A percentile compares a stretch with the other conserved stretches of the same genome.
phyloP scores from a whole-genome alignment of 352 stramenopile species.

The Hyaloperonospora brassicae region DNA sequence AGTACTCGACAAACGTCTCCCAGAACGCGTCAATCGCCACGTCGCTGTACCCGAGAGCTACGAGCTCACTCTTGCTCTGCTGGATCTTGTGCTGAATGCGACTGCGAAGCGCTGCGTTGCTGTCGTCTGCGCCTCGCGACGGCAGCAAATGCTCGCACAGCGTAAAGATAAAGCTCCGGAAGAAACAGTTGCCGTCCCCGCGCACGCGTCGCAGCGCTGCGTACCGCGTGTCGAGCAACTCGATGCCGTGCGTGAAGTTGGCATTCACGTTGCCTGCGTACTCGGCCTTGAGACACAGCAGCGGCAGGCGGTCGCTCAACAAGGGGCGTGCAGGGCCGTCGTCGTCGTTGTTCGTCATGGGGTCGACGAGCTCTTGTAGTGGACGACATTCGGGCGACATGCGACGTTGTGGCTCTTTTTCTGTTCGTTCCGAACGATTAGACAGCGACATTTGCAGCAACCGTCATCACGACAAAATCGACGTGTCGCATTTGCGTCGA shows the following conservation, averaged over 20 bases:
- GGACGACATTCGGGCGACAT: no score
- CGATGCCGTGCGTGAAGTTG: conserved; percentile 69
- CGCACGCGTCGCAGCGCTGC: conserved; percentile 71
- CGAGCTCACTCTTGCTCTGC: conserved; percentile 57
- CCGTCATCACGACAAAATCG: no score
- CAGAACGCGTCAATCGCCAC: conserved; percentile 91
- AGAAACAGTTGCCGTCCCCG: conserved; percentile 90
- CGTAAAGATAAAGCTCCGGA: conserved; percentile 85
- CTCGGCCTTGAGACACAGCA: conserved; percentile 53
- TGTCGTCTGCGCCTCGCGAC: conserved; percentile 17
- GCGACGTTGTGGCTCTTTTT: no score
- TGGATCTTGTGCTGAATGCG: conserved; percentile 58
- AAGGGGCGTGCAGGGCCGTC: conserved; percentile 27
- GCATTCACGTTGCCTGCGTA: conserved; percentile 65
- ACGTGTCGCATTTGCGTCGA: no score
- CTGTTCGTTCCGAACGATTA: no score
- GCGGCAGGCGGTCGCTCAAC: conserved; percentile 48
- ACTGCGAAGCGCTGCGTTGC: conserved; percentile 21
- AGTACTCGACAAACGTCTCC: conserved; percentile 88
- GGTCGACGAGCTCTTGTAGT: no score
- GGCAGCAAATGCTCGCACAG: conserved; percentile 72
- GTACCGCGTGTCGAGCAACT: conserved; percentile 58
- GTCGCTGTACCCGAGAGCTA: conserved; percentile 86
- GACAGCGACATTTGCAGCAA: no score
- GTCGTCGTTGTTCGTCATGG: no score